Base-by-base conservation (phyloP, 352 stramenopile genomes). In the Phytophthora tubulina region DNA sequence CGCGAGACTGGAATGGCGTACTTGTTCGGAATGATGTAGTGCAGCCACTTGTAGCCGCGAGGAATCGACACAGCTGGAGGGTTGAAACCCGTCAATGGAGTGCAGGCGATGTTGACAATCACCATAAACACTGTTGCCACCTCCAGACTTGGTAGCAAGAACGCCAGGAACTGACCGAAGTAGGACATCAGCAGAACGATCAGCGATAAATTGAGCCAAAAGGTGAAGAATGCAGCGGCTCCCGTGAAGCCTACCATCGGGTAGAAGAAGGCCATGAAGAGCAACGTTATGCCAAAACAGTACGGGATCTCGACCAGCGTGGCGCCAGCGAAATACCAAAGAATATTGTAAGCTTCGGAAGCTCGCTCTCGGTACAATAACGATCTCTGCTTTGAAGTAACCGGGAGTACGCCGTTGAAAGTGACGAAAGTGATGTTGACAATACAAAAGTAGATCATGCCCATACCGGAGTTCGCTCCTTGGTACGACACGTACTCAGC, bases 221-320 rank as follows among this genome's bases (percentile, higher is more conserved):
- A 91, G 3, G 81, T 64, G n/a, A 89, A 60, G 53, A 78, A 82
- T 0, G 70, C 54, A 1, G 27, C 17, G 3, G 70, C 51, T 32
- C 78, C 81, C 1, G 73, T 75, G 36, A 90, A 87, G 10, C 71
- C 76, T 0, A 80, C 80, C 31, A 86, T 77, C n/a, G 82, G 82
- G 52, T 85, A 92, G 32, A 83, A 72, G 41, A 90, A 80, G 11
- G 49, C 59, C 32, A 80, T 80, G 55, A 88, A 92, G 3, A 91
- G 32, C 38, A 84, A 9, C 0, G 63, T 84, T 4, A 80, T 65
- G n/a, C 81, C 64, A 11, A 94, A 64, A 36, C 94, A 80, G 67
- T 97, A 97, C 10, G 90, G 86, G 39, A 94, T 67, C 72, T 98
- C 92, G 7, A 82, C 79, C 8, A 98, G 15, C 15, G 80, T 94